These are phyloP conservation scores for Toxicodendron radicans DNA, from an alignment of 345 rosid species.

Conservation along the genomic window DNA sequence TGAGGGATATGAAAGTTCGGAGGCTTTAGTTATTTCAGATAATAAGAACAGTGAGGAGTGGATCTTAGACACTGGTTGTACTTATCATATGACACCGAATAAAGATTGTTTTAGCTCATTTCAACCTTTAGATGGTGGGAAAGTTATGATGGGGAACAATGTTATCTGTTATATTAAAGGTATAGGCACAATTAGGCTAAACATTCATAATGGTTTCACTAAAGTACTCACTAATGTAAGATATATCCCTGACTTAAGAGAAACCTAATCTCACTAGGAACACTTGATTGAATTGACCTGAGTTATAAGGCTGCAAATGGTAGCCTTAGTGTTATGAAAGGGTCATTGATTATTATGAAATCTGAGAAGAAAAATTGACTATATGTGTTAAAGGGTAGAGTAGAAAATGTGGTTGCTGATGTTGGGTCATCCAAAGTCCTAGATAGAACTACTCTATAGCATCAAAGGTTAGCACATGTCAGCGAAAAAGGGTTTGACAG, in stretches of 20 bases:
- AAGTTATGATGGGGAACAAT: not conserved
- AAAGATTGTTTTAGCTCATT: not conserved
- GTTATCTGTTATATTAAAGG: not conserved
- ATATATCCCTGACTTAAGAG: not conserved
- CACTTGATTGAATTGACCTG: too few relatives aligned
- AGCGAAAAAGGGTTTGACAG: not conserved
- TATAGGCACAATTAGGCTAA: not conserved
- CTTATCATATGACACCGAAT: not conserved
- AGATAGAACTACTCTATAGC: not conserved
- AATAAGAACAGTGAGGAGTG: not conserved
- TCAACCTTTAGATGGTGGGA: not conserved
- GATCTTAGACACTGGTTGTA: not conserved
- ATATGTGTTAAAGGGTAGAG: not conserved
- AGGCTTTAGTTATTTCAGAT: not conserved
- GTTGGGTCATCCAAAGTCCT: too few relatives aligned
- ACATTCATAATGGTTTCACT: not conserved
- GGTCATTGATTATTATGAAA: too few relatives aligned
- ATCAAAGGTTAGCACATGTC: not conserved
- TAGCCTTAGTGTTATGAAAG: too few relatives aligned
- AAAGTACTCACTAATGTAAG: not conserved
- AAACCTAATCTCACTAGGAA: not conserved
- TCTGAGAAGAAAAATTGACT: not conserved
- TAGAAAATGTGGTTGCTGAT: not conserved
- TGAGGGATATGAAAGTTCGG: not conserved
- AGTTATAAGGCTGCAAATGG: too few relatives aligned